A percentile compares a stretch with the other conserved stretches of the same genome.
phyloP scores from a whole-genome alignment of 164 flowering plant genomes.

The Vitis rupestris region DNA sequence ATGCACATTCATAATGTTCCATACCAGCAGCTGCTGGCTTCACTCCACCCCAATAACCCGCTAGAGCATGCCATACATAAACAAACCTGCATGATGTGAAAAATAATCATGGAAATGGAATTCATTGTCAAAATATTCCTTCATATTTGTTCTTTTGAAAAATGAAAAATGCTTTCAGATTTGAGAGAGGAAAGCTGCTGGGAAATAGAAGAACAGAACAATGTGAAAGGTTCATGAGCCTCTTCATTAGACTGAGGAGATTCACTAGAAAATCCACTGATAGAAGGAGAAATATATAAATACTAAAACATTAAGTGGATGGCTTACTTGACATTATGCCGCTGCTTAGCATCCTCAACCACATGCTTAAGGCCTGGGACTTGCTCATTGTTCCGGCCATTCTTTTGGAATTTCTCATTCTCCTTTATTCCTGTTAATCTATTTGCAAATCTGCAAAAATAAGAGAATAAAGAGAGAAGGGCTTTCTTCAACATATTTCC shows the following conservation, averaged over 20 bases:
- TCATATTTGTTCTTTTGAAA: no score
- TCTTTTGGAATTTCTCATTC: constrained; percentile 83
- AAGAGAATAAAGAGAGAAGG: neutral
- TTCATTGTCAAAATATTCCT: neutral
- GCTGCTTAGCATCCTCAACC: constrained; percentile 70
- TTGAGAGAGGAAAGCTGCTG: no score
- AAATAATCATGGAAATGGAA: neutral
- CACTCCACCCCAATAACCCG: constrained; percentile 99
- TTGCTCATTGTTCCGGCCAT: constrained; percentile 43
- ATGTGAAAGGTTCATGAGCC: no score
- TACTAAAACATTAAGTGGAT: neutral
- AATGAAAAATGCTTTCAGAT: no score
- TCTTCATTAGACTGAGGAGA: no score
- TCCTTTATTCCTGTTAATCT: constrained; percentile 89
- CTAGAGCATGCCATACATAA: constrained; percentile 95
- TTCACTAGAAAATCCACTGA: no score
- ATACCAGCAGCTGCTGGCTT: constrained; percentile 80
- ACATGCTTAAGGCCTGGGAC: constrained; percentile 73
- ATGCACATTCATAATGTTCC: constrained; percentile 77
- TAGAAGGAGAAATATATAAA: no score
- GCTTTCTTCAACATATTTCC: no score
- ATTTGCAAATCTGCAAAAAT: constrained; percentile 72
- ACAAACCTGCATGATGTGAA: constrained; percentile 50
- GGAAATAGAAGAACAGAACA: no score
- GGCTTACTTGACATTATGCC: constrained; percentile 77